These are phyloP conservation scores for Tephrocybe sp. DNA, from an alignment of 768 basidiomycete species.

Conservation along the genomic window DNA sequence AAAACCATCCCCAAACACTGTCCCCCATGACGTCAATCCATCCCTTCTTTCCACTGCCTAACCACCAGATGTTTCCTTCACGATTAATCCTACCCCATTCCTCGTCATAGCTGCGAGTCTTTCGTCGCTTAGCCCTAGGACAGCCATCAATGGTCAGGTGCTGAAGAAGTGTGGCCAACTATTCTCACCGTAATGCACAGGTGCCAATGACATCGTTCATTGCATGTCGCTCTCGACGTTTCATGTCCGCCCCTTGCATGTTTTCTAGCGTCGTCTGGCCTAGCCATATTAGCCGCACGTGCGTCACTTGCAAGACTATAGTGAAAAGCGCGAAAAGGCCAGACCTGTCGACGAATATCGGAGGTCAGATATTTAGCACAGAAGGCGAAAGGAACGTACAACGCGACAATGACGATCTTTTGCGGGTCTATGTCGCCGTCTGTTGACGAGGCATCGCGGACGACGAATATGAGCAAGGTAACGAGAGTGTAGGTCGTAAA, in stretches of 20 bases:
- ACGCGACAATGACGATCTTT: constrained; percentile 66
- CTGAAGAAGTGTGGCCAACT: background rate
- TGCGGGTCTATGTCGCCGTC: constrained; percentile 55
- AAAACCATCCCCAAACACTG: constrained; percentile 68
- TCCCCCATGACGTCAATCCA: constrained; percentile 87
- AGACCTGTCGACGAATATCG: constrained; percentile 41
- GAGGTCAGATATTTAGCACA: background rate
- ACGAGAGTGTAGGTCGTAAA: constrained; percentile 65
- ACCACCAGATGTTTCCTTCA: constrained; percentile 90
- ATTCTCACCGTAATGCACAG: constrained; percentile 49
- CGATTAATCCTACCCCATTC: constrained; percentile 79
- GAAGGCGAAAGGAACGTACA: constrained; percentile 48
- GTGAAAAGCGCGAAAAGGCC: constrained; percentile 78
- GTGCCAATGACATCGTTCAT: constrained; percentile 53
- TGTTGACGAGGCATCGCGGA: constrained; percentile 27
- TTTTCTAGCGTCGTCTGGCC: constrained; percentile 84
- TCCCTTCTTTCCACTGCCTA: constrained; percentile 56
- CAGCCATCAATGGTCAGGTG: constrained; percentile 21
- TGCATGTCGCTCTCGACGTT: constrained; percentile 57
- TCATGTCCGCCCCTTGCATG: constrained; percentile 55
- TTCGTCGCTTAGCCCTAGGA: constrained; percentile 48
- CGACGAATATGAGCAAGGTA: constrained; percentile 56
- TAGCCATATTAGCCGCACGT: constrained; percentile 56
- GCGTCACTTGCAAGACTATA: constrained; percentile 50
- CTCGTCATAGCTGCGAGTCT: constrained; percentile 57